Conservation (phyloP, 2,329 filamentous ascomycete genomes). For the Neoascochyta sp. region DNA sequence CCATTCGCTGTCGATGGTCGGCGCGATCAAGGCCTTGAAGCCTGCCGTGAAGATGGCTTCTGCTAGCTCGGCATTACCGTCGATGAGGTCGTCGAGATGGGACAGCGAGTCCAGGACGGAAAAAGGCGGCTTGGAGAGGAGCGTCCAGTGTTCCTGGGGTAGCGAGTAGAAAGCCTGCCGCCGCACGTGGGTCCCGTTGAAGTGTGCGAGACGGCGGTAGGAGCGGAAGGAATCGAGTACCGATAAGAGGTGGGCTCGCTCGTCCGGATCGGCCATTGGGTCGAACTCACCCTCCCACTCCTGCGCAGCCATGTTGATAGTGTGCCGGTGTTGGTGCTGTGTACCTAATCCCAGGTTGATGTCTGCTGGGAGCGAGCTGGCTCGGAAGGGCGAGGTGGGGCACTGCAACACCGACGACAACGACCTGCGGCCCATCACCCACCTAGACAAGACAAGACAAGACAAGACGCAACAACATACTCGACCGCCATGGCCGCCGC, state of each 20-base stretch:
- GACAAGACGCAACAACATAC: conserved; percentile 17
- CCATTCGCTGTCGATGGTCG: conserved; percentile 31
- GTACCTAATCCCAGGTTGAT: too few species aligned
- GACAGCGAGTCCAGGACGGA: conserved; percentile 75
- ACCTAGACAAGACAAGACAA: conserved; percentile 2
- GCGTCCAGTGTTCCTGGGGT: conserved; percentile 75
- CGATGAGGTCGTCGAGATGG: conserved; percentile 80
- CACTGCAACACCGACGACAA: too few species aligned
- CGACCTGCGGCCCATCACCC: conserved; percentile 1
- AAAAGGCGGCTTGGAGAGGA: conserved; percentile 78
- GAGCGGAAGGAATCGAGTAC: conserved; percentile 86
- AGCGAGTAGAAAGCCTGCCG: conserved; percentile 92
- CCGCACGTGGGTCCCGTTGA: conserved; percentile 85
- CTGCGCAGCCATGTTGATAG: conserved; percentile 19
- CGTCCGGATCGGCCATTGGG: conserved; percentile 70
- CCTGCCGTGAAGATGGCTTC: conserved; percentile 65
- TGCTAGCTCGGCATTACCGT: conserved; percentile 79
- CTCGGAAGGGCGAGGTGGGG: too few species aligned
- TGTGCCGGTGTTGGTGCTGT: too few species aligned
- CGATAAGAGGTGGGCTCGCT: conserved; percentile 73
- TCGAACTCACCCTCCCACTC: conserved; percentile 62
- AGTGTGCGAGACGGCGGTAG: conserved; percentile 80
- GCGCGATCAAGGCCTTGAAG: conserved; percentile 34
- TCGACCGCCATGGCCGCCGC: conserved; percentile 10
- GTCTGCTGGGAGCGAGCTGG: too few species aligned